Conservation (phyloP, 768 basidiomycete genomes). For the Mycena epipterygia region DNA sequence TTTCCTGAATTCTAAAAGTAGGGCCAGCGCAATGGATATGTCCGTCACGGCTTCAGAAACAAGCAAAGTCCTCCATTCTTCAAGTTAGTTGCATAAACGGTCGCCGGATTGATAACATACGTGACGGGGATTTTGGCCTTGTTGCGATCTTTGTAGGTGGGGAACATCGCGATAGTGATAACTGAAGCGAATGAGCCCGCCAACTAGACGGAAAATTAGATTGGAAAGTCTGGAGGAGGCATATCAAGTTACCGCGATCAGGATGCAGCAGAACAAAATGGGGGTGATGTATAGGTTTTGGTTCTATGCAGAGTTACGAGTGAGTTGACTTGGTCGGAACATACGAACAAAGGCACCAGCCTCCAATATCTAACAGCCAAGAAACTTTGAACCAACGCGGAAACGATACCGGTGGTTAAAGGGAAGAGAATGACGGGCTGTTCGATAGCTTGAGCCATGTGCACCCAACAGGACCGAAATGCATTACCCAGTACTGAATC, state of each 20-base stretch:
- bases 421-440: neutral
- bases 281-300: neutral
- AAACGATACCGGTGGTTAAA: neutral
- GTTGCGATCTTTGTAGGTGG: neutral
- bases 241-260: neutral
- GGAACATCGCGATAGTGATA: neutral
- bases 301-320: neutral
- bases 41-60: neutral
- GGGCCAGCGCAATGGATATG: neutral
- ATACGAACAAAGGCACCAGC: neutral
- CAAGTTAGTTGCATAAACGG: too few species aligned
- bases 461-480: neutral
- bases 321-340: neutral
- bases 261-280: neutral
- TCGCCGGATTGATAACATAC: neutral
- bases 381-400: neutral
- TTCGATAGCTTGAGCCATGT: neutral
- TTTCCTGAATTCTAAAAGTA: neutral
- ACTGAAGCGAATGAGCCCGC: neutral
- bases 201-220: neutral
- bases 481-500: neutral
- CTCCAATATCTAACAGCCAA: neutral
- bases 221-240: neutral
- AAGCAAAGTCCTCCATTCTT: neutral
- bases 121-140: constrained; percentile 5